Evolutionary conservation across 2,329 filamentous ascomycete species (phyloP).

Genomic region (Fusarium sp.): DNA sequence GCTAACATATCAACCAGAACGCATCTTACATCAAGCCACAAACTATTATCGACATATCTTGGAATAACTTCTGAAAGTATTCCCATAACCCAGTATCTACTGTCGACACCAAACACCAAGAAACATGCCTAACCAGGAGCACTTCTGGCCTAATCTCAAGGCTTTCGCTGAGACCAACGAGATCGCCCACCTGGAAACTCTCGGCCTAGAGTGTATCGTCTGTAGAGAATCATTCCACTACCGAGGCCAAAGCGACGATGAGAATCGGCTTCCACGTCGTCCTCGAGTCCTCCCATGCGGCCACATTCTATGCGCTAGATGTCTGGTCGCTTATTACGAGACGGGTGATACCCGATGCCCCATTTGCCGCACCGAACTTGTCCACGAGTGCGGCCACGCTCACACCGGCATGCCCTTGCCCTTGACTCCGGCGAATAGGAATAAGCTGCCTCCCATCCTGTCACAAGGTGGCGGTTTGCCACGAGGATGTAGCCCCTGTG

Average conservation of each 20-base stretch:
- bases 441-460: background rate
- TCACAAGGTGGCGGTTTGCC: background rate
- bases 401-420: background rate
- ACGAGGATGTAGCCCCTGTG: background rate
- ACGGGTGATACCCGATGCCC: background rate
- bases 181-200: background rate
- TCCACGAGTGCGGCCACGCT: background rate
- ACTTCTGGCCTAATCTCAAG: background rate
- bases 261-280: background rate
- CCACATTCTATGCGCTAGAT: background rate
- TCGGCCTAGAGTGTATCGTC: background rate
- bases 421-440: background rate
- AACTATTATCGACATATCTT: background rate
- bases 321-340: background rate
- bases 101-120: rapidly evolving
- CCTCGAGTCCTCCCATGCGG: background rate
- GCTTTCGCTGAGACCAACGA: background rate
- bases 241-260: background rate
- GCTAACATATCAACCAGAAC: background rate
- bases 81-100: rapidly evolving
- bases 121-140: background rate
- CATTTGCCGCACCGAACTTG: background rate
- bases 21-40: rapidly evolving
- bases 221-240: background rate
- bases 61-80: rapidly evolving